Base-by-base conservation (phyloP, 768 basidiomycete species). In the Cystobasidiopsis lactophilus region DNA sequence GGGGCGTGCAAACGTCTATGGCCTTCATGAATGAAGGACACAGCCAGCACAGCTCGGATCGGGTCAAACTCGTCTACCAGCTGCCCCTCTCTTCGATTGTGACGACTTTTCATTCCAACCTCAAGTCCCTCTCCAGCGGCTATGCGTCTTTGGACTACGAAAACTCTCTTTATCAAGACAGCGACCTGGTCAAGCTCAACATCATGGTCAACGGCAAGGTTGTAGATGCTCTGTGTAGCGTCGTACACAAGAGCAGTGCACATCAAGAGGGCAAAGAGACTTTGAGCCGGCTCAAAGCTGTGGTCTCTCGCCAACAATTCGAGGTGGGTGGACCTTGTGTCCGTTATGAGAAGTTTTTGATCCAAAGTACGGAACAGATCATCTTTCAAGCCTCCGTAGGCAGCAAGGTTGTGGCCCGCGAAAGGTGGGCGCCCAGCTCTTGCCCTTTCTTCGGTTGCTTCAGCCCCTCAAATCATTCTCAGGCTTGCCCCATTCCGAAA, bases 81-180 rank as follows among this genome's bases (percentile, higher is more conserved):
- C 64, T 96, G n/a, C 91, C 91, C 21, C 69, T 96, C 57, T 80
- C 79, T 62, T 85, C 91, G 66, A 83, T 96, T 52, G 85, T 96
- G 2, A 85, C 83, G 2, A 78, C 86, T 66, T 96, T 98, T 66
- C 96, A 93, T 65, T 83, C 89, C 65, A 77, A 82, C 62, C 73
- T 98, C 51, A 98, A 98, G 68, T 80, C 85, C 62, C 75, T 85
- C 50, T 84, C 82, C 62, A 86, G 81, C 11, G 88, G 85, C 9
- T 88, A 82, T 64, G 84, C 84, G 18, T 85, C 82, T 63, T 89
- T 89, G 64, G 85, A 88, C 82, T 98, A 98, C 62, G 89, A 96
- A 66, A 83, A 89, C 65, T 85, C 78, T 4, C 89, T 85, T 1
- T 96, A 95, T 40, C 24, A 51, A 38, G 35, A 14, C 10, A 52